These are phyloP conservation scores for Arthrobotrys megalospora DNA, from an alignment of 2,329 filamentous ascomycete genomes.

Conservation along the genomic window DNA sequence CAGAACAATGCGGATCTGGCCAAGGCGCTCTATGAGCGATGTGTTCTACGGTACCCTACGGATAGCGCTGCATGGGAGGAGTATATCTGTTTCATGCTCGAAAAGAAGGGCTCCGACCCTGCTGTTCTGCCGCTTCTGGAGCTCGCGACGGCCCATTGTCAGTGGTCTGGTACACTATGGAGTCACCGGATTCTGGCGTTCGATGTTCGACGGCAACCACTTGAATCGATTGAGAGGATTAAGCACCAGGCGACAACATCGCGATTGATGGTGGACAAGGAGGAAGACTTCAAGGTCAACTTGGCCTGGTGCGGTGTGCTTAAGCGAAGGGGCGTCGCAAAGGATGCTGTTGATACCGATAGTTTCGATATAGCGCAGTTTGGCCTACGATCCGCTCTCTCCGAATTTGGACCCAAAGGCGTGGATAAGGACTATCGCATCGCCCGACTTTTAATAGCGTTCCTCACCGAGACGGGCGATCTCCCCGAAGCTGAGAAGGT, in stretches of 20 bases:
- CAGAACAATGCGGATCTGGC: slow-evolving; percentile 73
- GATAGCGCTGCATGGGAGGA: slow-evolving; percentile 64
- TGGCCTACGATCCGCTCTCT: slow-evolving; percentile 87
- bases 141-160: slow-evolving; percentile 88
- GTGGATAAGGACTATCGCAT: slow-evolving; percentile 86
- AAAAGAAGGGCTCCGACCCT: slow-evolving; percentile 62
- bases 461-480: slow-evolving; percentile 85
- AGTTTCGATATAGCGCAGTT: slow-evolving; percentile 84
- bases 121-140: slow-evolving; percentile 79
- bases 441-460: slow-evolving; percentile 92
- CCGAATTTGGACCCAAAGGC: slow-evolving; percentile 75
- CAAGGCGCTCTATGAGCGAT: slow-evolving; percentile 63
- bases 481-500: slow-evolving; percentile 81
- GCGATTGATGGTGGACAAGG: slow-evolving; percentile 85
- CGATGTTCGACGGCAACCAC: slow-evolving; percentile 82
- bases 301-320: slow-evolving; percentile 95
- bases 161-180: slow-evolving; percentile 93
- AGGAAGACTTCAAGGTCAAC: slow-evolving; percentile 90
- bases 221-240: slow-evolving; percentile 86
- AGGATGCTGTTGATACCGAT: slow-evolving; percentile 80
- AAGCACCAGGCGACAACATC: slow-evolving; percentile 93
- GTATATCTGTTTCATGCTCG: slow-evolving; percentile 63
- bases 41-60: slow-evolving; percentile 63
- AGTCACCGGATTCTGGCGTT: slow-evolving; percentile 87
- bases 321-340: slow-evolving; percentile 84